Evolutionary conservation across 225 moss, liverwort and hornwort genomes (phyloP).

Genomic region (Thuidium tamariscinum): DNA sequence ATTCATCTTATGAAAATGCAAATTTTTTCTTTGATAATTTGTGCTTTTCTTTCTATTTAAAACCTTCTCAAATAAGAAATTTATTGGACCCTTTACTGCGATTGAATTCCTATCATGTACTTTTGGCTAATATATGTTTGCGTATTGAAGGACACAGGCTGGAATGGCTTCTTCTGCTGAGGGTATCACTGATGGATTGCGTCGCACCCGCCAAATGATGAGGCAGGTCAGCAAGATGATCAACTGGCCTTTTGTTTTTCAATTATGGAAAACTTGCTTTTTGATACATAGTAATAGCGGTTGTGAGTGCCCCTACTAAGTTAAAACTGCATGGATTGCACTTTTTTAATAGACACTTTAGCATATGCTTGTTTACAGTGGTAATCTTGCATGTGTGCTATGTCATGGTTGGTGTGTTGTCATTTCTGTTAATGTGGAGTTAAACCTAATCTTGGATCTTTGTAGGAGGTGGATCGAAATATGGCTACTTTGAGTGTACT

Average conservation of each 20-base stretch:
- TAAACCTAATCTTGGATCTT: neutral
- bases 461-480: constrained; percentile 93
- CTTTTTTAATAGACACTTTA: neutral
- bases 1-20: neutral
- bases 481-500: constrained; percentile 61
- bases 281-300: neutral
- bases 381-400: neutral
- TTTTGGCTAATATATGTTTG: neutral
- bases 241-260: neutral
- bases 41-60: neutral
- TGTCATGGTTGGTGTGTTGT: neutral
- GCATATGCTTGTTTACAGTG: neutral
- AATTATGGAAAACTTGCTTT: neutral
- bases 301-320: neutral
- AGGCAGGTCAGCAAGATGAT: constrained; percentile 50
- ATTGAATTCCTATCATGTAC: neutral
- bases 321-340: neutral
- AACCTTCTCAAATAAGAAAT: neutral
- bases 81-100: neutral
- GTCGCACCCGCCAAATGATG: constrained; percentile 96
- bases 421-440: neutral
- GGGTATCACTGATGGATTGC: constrained; percentile 83
- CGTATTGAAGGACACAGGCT: constrained; percentile 66
- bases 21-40: neutral
- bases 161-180: constrained; percentile 75